These are phyloP conservation scores for Raphidocelis subcapitata DNA, from an alignment of 139 green algal species.

Conservation along the genomic window DNA sequence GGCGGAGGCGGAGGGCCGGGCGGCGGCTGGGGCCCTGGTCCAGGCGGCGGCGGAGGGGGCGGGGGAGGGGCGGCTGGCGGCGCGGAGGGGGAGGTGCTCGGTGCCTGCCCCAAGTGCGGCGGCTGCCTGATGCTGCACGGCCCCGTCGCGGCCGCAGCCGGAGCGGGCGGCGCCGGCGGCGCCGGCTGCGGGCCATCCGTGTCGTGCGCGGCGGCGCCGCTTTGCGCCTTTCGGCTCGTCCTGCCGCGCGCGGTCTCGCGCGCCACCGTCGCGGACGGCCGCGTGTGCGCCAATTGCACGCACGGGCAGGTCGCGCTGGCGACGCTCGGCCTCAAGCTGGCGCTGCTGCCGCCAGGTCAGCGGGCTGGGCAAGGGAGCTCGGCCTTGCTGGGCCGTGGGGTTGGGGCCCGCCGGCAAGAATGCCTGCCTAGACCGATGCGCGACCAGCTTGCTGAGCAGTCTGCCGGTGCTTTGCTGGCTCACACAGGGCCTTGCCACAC, in stretches of 20 bases:
- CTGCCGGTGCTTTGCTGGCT: background rate
- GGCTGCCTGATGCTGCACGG: slow-evolving; percentile 40
- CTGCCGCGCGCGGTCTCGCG: slow-evolving; percentile 29
- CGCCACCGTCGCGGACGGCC: slow-evolving; percentile 2
- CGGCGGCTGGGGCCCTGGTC: background rate
- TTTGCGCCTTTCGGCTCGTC: slow-evolving; percentile 28
- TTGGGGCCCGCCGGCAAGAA: background rate
- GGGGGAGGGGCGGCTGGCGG: background rate
- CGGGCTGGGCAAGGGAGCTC: no score
- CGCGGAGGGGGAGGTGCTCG: background rate
- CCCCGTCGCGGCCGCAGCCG: background rate
- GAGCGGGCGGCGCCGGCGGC: background rate
- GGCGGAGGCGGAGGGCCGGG: slow-evolving; percentile 13
- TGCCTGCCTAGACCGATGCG: background rate
- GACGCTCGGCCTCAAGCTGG: background rate
- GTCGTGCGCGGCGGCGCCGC: slow-evolving; percentile 12
- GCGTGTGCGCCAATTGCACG: background rate
- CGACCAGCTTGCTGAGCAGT: background rate
- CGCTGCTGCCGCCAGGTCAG: slow-evolving; percentile 20
- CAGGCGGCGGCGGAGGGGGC: background rate
- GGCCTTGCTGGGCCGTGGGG: background rate
- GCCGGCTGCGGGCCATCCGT: background rate
- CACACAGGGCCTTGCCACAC: background rate
- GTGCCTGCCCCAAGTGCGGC: slow-evolving; percentile 51
- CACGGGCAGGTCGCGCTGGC: background rate